A percentile compares a stretch with the other conserved stretches of the same genome.
These are phyloP conservation scores for Vigna radiata DNA, from an alignment of 306 rosid species.

Conservation along the genomic window DNA sequence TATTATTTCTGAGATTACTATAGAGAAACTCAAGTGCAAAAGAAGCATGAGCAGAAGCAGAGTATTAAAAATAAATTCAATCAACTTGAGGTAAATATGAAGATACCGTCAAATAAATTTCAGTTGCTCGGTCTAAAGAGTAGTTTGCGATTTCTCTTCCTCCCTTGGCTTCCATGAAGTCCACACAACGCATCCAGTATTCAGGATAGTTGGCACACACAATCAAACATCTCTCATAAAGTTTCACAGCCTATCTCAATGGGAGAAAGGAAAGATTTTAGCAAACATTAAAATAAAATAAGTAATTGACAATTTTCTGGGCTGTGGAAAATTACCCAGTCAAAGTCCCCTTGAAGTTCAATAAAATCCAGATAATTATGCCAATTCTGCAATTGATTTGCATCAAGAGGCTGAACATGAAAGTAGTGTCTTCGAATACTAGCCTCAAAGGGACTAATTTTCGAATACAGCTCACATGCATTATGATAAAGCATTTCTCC, in stretches of 20 bases:
- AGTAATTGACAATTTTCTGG: conserved; percentile 34
- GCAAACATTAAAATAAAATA: background rate
- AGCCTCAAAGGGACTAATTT: conserved; percentile 67
- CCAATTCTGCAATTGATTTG: conserved; percentile 82
- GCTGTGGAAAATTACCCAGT: conserved; percentile 70
- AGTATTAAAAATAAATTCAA: conserved; percentile 40
- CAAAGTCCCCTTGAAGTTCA: conserved; percentile 88
- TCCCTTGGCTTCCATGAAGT: conserved; percentile 86
- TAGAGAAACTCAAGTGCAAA: conserved; percentile 13
- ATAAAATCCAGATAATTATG: conserved; percentile 84
- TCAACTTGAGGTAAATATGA: conserved; percentile 30
- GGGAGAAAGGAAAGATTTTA: conserved; percentile 39
- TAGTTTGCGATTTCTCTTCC: conserved; percentile 91
- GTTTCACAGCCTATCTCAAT: conserved; percentile 73
- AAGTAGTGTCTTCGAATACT: conserved; percentile 75
- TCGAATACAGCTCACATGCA: conserved; percentile 63
- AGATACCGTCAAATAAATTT: conserved; percentile 74
- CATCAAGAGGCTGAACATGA: conserved; percentile 74
- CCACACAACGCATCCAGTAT: conserved; percentile 93
- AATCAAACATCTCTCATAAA: conserved; percentile 92
- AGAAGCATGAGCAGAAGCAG: conserved; percentile 13
- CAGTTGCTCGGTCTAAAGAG: conserved; percentile 86
- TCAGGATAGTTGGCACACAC: conserved; percentile 92
- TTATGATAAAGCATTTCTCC: conserved; percentile 74
- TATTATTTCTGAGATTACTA: conserved; percentile 24